phyloP scores from a whole-genome alignment of 495 filamentous ascomycete species.

The Cercophora newfieldiana region DNA sequence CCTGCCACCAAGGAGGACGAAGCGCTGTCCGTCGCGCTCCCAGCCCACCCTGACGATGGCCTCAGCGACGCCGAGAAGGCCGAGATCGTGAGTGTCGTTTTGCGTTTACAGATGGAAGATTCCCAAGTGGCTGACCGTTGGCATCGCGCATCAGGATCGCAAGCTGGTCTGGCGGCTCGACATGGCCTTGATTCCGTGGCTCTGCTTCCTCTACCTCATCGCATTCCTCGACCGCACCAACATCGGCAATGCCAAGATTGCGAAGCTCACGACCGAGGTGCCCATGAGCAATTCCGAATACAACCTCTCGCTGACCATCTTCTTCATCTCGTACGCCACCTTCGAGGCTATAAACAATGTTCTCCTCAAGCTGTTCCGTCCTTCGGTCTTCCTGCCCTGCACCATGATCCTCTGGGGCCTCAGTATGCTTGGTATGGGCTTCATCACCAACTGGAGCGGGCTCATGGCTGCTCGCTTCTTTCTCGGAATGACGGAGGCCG shows the following conservation, averaged over 20 bases:
- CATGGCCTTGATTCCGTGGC: conserved; percentile 72
- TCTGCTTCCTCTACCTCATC: conserved; percentile 75
- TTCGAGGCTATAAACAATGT: conserved; percentile 83
- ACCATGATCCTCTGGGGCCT: conserved; percentile 57
- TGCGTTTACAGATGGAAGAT: no score
- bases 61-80: conserved; percentile 62
- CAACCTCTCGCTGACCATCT: conserved; percentile 73
- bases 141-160: conserved; percentile 64
- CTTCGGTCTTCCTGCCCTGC: conserved; percentile 49
- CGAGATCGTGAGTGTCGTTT: conserved; percentile 55
- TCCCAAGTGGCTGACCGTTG: no score
- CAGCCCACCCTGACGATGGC: conserved; percentile 60
- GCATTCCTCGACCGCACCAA: conserved; percentile 75
- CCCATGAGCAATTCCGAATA: conserved; percentile 58
- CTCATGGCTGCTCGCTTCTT: conserved; percentile 57
- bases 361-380: conserved; percentile 65
- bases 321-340: conserved; percentile 82
- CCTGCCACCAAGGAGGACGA: no score
- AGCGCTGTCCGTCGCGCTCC: conserved; percentile 21
- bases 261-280: conserved; percentile 61
- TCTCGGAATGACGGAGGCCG: conserved; percentile 71
- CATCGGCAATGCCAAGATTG: conserved; percentile 82
- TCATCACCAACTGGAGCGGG: conserved; percentile 44
- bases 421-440: conserved; percentile 61
- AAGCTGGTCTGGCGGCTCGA: conserved; percentile 54